Conservation (phyloP, 2,329 filamentous ascomycete species). For the Colletotrichum sp. region DNA sequence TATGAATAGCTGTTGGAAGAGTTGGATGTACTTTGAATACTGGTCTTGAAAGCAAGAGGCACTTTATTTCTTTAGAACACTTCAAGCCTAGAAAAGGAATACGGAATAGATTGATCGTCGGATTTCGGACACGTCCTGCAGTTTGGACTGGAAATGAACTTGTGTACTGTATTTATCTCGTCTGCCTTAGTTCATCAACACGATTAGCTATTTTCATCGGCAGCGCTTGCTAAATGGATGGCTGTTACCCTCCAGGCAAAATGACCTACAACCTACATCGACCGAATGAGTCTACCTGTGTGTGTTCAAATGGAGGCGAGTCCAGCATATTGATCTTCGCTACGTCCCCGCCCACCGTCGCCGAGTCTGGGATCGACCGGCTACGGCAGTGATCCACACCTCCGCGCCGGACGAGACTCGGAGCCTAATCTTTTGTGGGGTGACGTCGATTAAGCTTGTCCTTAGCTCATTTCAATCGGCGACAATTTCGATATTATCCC, state of each 20-base stretch:
- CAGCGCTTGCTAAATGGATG: neutral
- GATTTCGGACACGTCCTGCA: neutral
- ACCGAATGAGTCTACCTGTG: neutral
- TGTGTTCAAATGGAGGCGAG: neutral
- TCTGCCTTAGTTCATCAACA: neutral
- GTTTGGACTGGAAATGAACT: neutral
- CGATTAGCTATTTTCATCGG: neutral
- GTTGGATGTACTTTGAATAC: neutral
- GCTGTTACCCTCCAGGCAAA: neutral
- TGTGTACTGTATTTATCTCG: neutral
- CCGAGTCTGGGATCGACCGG: neutral
- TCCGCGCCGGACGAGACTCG: neutral
- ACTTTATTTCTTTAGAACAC: neutral
- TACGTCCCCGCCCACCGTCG: neutral
- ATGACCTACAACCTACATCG: neutral
- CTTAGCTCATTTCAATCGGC: neutral
- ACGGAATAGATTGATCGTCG: neutral
- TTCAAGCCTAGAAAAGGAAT: neutral
- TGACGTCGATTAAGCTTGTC: neutral
- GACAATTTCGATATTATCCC: neutral
- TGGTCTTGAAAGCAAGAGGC: neutral
- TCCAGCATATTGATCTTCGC: neutral
- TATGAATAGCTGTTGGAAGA: neutral
- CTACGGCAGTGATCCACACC: neutral
- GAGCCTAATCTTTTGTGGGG: neutral